Base-by-base conservation (phyloP, 176 grass and related monocot genomes). In the Neostapfia colusana region DNA sequence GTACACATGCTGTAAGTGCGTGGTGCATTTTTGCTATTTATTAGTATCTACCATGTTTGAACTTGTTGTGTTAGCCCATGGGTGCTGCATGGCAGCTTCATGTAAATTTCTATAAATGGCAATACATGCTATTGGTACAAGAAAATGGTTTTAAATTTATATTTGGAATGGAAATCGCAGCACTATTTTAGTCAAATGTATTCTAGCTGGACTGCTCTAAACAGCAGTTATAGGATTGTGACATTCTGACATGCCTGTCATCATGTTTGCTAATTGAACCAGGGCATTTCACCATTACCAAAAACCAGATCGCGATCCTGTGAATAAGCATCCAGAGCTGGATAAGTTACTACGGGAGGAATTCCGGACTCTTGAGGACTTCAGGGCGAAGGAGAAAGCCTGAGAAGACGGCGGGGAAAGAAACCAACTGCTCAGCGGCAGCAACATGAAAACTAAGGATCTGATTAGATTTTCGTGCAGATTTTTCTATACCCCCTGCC, bases 211-310 rank as follows among this genome's bases (percentile, higher is more conserved):
- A 67, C 46, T 56, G 18, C 6, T 4, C 0, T 63, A 43, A 28
- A 18, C 45, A 24, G 42, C 54, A 69, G 24, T 25, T 86, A 16
- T 38, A 21, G 25, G 37, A 26, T 38, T 80, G 17, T 68, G 45
- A 72, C 37, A 81, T 85, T 35, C 24, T 76, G 70, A 8, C 55
- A 4, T 31, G 2, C 9, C 45, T 85, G 55, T 82, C 14, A 31
- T 27, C 66, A 10, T 6, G 49, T 43, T 67, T 72, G 2, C 34
- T 61, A 13, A 74, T 78, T 89, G 72, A 55, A 51, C 51, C 79
- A 99, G 96, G 96, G 96, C 96, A 72, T 92, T 99, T 83, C 96
- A 99, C 59, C 88, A 99, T 82, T 99, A 76, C 72, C 90, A 89
- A 26, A 87, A 68, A 23, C 73, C 69, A 28, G 83, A 65, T 39